A percentile compares a stretch with the other conserved stretches of the same genome.
phyloP scores from a whole-genome alignment of 768 basidiomycete species.

The Lepiota venenata region DNA sequence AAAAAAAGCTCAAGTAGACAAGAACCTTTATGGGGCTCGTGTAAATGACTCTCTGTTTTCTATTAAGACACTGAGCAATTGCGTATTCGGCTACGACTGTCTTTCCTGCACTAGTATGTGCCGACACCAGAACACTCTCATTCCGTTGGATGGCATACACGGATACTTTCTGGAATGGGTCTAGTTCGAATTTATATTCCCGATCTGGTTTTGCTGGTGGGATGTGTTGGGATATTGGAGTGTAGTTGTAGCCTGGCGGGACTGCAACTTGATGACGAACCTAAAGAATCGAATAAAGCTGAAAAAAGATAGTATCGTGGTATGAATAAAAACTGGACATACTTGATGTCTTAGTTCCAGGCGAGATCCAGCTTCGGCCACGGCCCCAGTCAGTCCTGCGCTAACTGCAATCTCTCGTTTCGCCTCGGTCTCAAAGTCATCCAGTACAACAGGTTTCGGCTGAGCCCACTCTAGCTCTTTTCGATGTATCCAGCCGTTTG shows the following conservation, averaged over 20 bases:
- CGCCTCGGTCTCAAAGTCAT: slow-evolving; percentile 94
- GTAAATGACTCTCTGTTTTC: slow-evolving; percentile 96
- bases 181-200: slow-evolving; percentile 93
- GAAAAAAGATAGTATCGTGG: not conserved
- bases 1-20: slow-evolving; percentile 20
- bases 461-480: slow-evolving; percentile 58
- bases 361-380: slow-evolving; percentile 56
- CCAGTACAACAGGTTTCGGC: slow-evolving; percentile 78
- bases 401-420: slow-evolving; percentile 89
- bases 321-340: slow-evolving; percentile 15
- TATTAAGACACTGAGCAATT: slow-evolving; percentile 92
- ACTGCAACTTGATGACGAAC: slow-evolving; percentile 96
- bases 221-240: slow-evolving; percentile 88
- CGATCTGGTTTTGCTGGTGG: slow-evolving; percentile 87
- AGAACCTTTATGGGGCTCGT: slow-evolving; percentile 98
- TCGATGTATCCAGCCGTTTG: slow-evolving; percentile 37
- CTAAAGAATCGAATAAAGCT: slow-evolving; percentile 34
- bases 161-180: slow-evolving; percentile 96
- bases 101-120: slow-evolving; percentile 98
- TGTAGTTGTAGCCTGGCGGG: slow-evolving; percentile 87
- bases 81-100: slow-evolving; percentile 99
- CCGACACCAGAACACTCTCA: slow-evolving; percentile 96
- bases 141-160: slow-evolving; percentile 95
- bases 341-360: slow-evolving; percentile 84
- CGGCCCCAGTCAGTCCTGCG: slow-evolving; percentile 78